Conservation (phyloP, 306 rosid genomes). For the Canavalia gladiata region DNA sequence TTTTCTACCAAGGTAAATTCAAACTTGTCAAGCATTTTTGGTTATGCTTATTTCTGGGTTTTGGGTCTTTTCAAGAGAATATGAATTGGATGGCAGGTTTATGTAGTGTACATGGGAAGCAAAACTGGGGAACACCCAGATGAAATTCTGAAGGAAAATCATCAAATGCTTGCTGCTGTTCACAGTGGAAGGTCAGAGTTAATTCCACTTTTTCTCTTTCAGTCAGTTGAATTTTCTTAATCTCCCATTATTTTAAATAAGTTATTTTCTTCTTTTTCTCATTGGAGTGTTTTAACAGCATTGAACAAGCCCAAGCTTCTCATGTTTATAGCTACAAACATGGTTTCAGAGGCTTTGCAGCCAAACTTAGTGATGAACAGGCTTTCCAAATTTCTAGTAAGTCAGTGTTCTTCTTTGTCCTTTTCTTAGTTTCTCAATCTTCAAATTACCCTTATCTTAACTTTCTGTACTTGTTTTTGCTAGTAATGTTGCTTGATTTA, state of each 20-base stretch:
- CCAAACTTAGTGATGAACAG: constrained; percentile 74
- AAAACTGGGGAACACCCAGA: constrained; percentile 68
- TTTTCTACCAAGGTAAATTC: constrained; percentile 67
- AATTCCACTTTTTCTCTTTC: constrained; percentile 2
- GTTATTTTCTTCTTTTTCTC: not conserved
- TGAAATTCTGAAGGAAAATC: constrained; percentile 64
- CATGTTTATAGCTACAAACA: constrained; percentile 79
- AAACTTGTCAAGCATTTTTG: not conserved
- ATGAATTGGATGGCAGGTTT: constrained; percentile 63
- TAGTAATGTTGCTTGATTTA: constrained; percentile 1
- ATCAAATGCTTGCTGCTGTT: constrained; percentile 77
- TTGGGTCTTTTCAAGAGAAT: constrained; percentile 24
- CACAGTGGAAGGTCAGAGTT: constrained; percentile 70
- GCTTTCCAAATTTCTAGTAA: constrained; percentile 79
- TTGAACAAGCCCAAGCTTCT: constrained; percentile 72
- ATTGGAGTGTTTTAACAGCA: constrained; percentile 54
- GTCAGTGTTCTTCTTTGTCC: constrained; percentile 16
- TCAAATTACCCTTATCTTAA: not conserved
- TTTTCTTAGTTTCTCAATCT: constrained; percentile 5
- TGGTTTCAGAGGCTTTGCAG: constrained; percentile 88
- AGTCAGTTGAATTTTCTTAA: not conserved
- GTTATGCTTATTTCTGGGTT: constrained; percentile 23
- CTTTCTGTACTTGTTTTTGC: not conserved
- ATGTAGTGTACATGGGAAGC: constrained; percentile 92
- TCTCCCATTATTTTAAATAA: not conserved